Conservation (phyloP, 169 alveolate species). For the Plasmodium vivax region DNA sequence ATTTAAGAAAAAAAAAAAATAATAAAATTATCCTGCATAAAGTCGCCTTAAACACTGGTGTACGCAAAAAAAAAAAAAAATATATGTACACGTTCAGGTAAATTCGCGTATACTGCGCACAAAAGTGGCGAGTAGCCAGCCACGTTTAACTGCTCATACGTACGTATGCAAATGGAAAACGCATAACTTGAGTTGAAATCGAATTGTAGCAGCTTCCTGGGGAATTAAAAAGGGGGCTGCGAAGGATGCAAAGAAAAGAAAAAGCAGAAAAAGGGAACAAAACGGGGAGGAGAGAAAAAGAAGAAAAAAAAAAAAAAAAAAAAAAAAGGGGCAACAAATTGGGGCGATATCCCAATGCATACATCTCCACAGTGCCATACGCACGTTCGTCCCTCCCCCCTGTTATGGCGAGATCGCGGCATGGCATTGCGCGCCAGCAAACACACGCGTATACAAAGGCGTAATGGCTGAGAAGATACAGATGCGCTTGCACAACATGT, state of each 20-base stretch:
- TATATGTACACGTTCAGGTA: not conserved
- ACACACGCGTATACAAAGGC: not conserved
- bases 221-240: not conserved
- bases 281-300: not conserved
- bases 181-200: not conserved
- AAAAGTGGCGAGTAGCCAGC: not conserved
- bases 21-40: too few species aligned
- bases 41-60: not conserved
- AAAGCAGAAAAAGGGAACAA: not conserved
- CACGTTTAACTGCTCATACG: not conserved
- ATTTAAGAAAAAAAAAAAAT: too few species aligned
- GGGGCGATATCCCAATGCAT: not conserved
- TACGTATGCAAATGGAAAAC: not conserved
- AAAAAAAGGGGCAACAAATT: not conserved
- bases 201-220: not conserved
- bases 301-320: not conserved
- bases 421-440: not conserved
- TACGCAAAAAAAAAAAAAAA: not conserved
- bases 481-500: not conserved
- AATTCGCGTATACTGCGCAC: not conserved
- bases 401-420: not conserved
- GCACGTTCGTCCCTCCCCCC: not conserved
- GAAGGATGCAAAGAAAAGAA: not conserved
- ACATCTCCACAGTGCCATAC: not conserved
- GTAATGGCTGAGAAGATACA: not conserved